Percentiles rank a stretch among this genome's conserved stretches.
Conservation (phyloP, 306 rosid genomes). For the Castanea mollissima region DNA sequence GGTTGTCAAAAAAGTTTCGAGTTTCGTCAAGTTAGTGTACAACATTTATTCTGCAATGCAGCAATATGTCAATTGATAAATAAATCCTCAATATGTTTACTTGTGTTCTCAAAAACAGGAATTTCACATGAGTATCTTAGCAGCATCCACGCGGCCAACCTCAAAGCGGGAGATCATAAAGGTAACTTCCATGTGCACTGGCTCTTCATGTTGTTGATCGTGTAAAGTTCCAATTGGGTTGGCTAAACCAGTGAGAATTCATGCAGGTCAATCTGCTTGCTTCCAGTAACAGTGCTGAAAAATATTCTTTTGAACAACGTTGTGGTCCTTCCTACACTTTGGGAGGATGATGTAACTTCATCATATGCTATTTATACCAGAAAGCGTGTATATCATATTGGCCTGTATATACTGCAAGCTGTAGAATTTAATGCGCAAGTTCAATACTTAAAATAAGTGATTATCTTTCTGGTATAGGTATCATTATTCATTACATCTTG, state of each 20-base stretch:
- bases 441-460: no score
- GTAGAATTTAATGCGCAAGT: no score
- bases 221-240: slow-evolving; percentile 9
- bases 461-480: no score
- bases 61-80: neutral
- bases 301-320: slow-evolving; percentile 29
- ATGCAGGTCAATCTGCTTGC: slow-evolving; percentile 71
- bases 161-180: slow-evolving; percentile 74
- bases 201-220: slow-evolving; percentile 3
- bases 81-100: neutral
- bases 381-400: neutral
- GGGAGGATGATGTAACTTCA: slow-evolving; percentile 55
- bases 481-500: no score
- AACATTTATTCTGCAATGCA: neutral
- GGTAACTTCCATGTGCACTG: slow-evolving; percentile 34
- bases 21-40: neutral
- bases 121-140: slow-evolving; percentile 79
- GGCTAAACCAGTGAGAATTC: neutral
- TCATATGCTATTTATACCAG: neutral
- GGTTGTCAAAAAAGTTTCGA: neutral
- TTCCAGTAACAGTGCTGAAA: slow-evolving; percentile 41
- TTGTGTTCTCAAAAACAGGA: slow-evolving; percentile 45
- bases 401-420: no score
- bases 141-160: slow-evolving; percentile 68
- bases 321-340: slow-evolving; percentile 37